A percentile compares a stretch with the other conserved stretches of the same genome.
phyloP scores from a whole-genome alignment of 2,329 filamentous ascomycete species.

The Knoxdaviesia capensis region DNA sequence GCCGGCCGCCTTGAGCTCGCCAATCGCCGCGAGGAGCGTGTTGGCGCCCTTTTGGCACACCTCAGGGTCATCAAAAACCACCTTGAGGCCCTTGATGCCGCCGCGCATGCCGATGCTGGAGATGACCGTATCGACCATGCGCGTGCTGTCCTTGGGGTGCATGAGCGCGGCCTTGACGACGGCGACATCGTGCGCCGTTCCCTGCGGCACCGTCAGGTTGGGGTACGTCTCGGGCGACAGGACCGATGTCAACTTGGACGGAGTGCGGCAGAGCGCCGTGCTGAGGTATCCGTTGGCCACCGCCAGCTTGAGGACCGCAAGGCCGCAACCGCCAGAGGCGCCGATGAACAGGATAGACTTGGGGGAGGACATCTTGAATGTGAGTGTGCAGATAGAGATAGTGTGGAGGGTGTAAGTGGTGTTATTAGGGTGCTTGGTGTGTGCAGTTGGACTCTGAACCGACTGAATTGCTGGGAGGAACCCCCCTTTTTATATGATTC shows the following conservation, averaged over 20 bases:
- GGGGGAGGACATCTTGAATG: background rate
- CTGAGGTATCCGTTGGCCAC: constrained; percentile 25
- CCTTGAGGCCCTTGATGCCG: constrained; percentile 11
- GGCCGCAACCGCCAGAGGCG: constrained; percentile 27
- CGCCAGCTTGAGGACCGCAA: constrained; percentile 22
- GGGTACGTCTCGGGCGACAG: constrained; percentile 12
- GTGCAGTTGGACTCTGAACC: too few species aligned
- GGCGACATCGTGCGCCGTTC: constrained; percentile 23
- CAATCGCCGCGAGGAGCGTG: constrained; percentile 19
- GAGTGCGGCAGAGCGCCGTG: constrained; percentile 27
- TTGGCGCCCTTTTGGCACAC: constrained; percentile 25
- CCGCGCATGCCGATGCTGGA: constrained; percentile 23
- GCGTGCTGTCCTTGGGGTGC: constrained; percentile 8
- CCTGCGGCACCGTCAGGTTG: constrained; percentile 22
- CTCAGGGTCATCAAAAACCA: constrained; percentile 21
- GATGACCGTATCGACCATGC: constrained; percentile 24
- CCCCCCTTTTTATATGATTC: too few species aligned
- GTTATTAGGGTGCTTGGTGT: too few species aligned
- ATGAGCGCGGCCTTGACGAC: constrained; percentile 20
- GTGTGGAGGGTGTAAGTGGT: too few species aligned
- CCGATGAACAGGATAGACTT: constrained; percentile 30
- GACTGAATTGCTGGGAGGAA: too few species aligned
- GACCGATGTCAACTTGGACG: constrained; percentile 22
- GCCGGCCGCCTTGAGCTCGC: constrained; percentile 10
- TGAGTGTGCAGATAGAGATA: too few species aligned